A percentile compares a stretch with the other conserved stretches of the same genome.
These are phyloP conservation scores for Telfairia occidentalis DNA, from an alignment of 331 rosid genomes.

Conservation along the genomic window DNA sequence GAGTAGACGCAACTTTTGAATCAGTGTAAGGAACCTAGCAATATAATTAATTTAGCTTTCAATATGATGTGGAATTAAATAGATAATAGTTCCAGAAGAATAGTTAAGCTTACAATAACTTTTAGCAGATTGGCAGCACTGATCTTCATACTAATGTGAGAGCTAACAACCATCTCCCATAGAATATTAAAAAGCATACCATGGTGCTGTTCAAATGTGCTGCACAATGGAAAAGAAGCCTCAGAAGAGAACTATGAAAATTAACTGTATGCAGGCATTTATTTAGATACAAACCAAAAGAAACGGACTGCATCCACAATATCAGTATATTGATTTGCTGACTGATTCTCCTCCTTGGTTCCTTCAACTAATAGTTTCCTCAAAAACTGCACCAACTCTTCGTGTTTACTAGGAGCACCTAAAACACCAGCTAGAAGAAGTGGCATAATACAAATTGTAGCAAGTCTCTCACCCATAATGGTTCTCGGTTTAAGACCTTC, in stretches of 20 bases:
- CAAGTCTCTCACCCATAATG: slow-evolving; percentile 59
- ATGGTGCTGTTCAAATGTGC: slow-evolving; percentile 69
- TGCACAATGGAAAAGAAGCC: slow-evolving; percentile 36
- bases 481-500: slow-evolving; percentile 78
- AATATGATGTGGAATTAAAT: slow-evolving; percentile 19
- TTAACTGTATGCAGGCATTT: background rate
- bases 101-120: slow-evolving; percentile 55
- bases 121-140: slow-evolving; percentile 73
- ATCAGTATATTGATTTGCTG: slow-evolving; percentile 47
- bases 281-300: slow-evolving; percentile 54
- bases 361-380: slow-evolving; percentile 68
- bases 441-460: slow-evolving; percentile 78
- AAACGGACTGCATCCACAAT: slow-evolving; percentile 85
- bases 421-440: slow-evolving; percentile 83
- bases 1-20: slow-evolving; percentile 86
- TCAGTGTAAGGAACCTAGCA: slow-evolving; percentile 71
- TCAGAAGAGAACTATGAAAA: slow-evolving; percentile 3
- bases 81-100: slow-evolving; percentile 12
- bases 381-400: slow-evolving; percentile 51
- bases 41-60: slow-evolving; percentile 15
- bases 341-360: slow-evolving; percentile 32
- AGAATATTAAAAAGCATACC: slow-evolving; percentile 64
- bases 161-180: slow-evolving; percentile 98
- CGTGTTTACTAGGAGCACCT: slow-evolving; percentile 61
- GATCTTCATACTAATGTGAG: slow-evolving; percentile 62